Base-by-base conservation (phyloP, 805 yeast species). In the Lachancea sp. region DNA sequence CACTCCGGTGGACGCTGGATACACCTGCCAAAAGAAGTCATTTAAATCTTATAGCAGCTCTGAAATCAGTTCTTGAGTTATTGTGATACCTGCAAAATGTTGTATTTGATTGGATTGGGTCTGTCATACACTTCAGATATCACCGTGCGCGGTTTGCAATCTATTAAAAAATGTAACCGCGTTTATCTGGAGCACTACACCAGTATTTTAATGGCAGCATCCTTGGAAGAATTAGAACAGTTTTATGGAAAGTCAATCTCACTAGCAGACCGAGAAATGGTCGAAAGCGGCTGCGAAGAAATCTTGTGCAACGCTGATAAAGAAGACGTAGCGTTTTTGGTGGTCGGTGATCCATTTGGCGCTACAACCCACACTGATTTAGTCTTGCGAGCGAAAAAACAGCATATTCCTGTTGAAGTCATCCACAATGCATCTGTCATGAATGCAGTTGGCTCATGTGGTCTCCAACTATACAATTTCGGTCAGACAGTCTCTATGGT, bases 361-460 rank as follows among this genome's bases (percentile, higher is more conserved):
- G 98, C 98, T 23, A 90, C 98, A 4, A 90, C 98, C 1, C 98
- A 90, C 65, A 87, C 97, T 0, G 98, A 92, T 66, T 71, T 90
- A 47, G 86, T 89, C 30, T 74, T 90, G 45, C 72, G 98, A 56
- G 97, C 98, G 32, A 76, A 95, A 51, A 96, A 84, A 62, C 70
- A 80, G 45, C 77, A 77, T 2, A 86, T 92, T 56, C 68, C 73
- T 37, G 85, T 84, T 32, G 94, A 85, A 57, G 74, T 83, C 29
- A 77, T 90, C 45, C 98, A 90, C 67, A 90, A 90, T 62, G 98
- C 98, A 1, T 84, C 96, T 13, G 92, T 90, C 9, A 88, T 92
- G 96, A 90, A 90, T 59, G 98, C 97, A 0, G 95, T 90, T 19
- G 98, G 98, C 15, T 95, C 97, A 1, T 88, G 97, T 68, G 98